Conservation (phyloP, 176 grass and related monocot species). For the Triticum dicoccoides region DNA sequence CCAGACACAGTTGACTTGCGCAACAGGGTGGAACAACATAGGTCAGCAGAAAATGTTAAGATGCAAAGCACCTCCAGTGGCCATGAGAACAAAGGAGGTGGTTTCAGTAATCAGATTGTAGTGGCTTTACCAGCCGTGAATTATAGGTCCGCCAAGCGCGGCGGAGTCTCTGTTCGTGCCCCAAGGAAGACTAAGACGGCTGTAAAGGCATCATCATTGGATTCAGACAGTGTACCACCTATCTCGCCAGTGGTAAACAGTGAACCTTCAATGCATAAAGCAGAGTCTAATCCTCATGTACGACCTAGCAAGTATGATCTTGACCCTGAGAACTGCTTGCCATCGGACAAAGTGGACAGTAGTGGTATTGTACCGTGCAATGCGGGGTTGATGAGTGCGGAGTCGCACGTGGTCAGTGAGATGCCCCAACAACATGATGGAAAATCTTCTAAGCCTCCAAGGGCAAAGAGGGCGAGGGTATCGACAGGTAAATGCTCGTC, state of each 20-base stretch:
- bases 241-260: conserved; percentile 1
- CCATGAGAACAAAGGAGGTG: not conserved
- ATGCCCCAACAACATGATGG: conserved; percentile 1
- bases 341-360: conserved; percentile 4
- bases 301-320: conserved; percentile 33
- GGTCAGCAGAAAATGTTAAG: not conserved
- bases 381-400: not conserved
- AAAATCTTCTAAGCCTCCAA: conserved; percentile 24
- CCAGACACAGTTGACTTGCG: not conserved
- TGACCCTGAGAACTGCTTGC: conserved; percentile 6
- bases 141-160: not conserved
- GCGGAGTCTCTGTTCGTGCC: conserved; percentile 11
- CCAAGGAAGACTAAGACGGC: conserved; percentile 10
- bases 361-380: conserved; percentile 4
- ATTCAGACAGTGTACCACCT: conserved; percentile 22
- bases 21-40: not conserved
- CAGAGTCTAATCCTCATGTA: not conserved
- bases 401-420: not conserved
- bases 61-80: not conserved
- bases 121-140: conserved; percentile 36
- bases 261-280: conserved; percentile 13
- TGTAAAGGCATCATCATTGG: conserved; percentile 27
- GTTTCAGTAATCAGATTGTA: not conserved
- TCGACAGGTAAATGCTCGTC: conserved; percentile 7
- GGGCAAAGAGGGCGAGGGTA: conserved; percentile 26